These are phyloP conservation scores for Durotheca rogersii DNA, from an alignment of 495 filamentous ascomycete genomes.

Conservation along the genomic window DNA sequence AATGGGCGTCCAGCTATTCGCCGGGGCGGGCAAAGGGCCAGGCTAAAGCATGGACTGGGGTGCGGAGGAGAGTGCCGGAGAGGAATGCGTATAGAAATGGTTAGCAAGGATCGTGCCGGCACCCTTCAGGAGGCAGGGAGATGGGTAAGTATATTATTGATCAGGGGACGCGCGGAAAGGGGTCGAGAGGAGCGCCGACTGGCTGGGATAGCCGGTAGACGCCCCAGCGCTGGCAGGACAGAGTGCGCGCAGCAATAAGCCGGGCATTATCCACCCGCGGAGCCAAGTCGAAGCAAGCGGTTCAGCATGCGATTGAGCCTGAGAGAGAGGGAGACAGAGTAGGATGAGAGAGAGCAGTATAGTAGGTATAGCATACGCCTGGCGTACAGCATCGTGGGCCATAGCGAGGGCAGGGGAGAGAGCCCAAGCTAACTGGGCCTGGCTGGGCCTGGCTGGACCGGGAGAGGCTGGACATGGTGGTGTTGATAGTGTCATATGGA, in stretches of 20 bases:
- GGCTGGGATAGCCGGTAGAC: constrained; percentile 35
- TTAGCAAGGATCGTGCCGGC: constrained; percentile 28
- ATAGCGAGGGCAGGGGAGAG: too few species aligned
- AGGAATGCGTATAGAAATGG: constrained; percentile 24
- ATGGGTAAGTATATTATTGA: constrained; percentile 27
- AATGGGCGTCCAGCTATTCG: constrained; percentile 10
- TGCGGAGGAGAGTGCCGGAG: constrained; percentile 31
- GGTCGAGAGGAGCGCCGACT: constrained; percentile 28
- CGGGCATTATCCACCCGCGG: constrained; percentile 17
- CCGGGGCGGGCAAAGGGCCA: constrained; percentile 12
- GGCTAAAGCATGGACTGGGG: constrained; percentile 32
- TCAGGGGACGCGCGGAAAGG: constrained; percentile 25
- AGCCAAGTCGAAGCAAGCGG: constrained; percentile 9
- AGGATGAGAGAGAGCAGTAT: not conserved
- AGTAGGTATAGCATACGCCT: not conserved
- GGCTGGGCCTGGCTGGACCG: too few species aligned
- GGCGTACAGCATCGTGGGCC: not conserved
- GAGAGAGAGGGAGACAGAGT: constrained; percentile 11
- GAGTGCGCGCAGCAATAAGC: constrained; percentile 21
- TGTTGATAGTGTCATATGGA: not conserved
- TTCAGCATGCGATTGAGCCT: constrained; percentile 19
- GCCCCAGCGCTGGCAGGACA: constrained; percentile 25
- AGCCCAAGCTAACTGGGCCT: too few species aligned
- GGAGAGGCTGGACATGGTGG: not conserved
- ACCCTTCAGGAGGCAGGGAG: too few species aligned